Conservation (phyloP, 352 stramenopile genomes). For the Phytophthora cactorum region DNA sequence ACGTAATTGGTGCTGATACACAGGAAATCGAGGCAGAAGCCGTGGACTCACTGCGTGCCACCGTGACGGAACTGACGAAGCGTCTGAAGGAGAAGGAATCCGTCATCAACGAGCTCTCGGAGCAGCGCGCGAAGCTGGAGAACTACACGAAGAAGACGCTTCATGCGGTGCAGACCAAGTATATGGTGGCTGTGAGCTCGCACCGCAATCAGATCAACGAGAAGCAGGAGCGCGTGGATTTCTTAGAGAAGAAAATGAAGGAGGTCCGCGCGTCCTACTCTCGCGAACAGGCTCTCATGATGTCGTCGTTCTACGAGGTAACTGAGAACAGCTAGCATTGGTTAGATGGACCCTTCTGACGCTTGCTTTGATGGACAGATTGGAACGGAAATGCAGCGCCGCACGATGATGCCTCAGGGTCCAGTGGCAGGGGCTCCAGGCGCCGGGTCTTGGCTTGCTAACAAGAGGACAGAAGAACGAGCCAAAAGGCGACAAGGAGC, state of each 20-base stretch:
- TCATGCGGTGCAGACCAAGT: conserved; percentile 91
- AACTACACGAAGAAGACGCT: conserved; percentile 93
- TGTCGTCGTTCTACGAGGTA: conserved; percentile 91
- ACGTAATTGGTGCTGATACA: conserved; percentile 7
- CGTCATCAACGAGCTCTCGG: conserved; percentile 86
- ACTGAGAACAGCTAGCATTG: background rate
- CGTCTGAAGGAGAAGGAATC: conserved; percentile 90
- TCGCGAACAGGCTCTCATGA: conserved; percentile 88
- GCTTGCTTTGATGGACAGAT: conserved; percentile 52
- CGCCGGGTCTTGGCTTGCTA: conserved; percentile 78
- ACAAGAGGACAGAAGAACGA: conserved; percentile 84
- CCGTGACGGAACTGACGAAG: conserved; percentile 81
- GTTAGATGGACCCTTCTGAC: conserved; percentile 3
- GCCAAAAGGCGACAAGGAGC: conserved; percentile 81
- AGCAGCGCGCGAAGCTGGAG: conserved; percentile 88
- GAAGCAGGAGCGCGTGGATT: conserved; percentile 84
- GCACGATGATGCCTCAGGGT: conserved; percentile 87
- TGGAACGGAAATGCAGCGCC: conserved; percentile 86
- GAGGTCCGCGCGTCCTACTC: conserved; percentile 79
- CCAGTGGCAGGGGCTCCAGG: conserved; percentile 49
- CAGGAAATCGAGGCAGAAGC: conserved; percentile 68
- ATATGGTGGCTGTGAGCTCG: conserved; percentile 89
- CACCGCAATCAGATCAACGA: conserved; percentile 90
- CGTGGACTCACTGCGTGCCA: conserved; percentile 79
- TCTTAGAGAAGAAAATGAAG: conserved; percentile 89